Conservation (phyloP, 495 filamentous ascomycete genomes). For the Penicillium psychrofluorescens region DNA sequence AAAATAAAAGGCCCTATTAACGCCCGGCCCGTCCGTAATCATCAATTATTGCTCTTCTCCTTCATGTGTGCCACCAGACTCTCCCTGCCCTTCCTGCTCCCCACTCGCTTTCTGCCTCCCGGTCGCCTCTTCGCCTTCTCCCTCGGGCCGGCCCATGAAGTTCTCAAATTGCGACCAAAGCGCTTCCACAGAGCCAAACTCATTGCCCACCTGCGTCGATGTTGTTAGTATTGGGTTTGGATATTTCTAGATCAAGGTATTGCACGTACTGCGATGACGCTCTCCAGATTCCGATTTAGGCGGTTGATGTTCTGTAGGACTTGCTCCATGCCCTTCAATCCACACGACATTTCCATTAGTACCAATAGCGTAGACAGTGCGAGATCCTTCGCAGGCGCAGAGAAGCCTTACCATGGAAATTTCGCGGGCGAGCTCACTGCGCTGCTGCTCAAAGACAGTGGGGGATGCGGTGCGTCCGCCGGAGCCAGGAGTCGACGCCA, state of each 20-base stretch:
- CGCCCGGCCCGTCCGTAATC: constrained; percentile 4
- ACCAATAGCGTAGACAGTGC: not conserved
- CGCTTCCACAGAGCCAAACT: constrained; percentile 93
- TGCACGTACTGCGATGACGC: constrained; percentile 70
- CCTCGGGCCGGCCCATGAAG: constrained; percentile 73
- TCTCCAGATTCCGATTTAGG: constrained; percentile 84
- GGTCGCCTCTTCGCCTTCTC: constrained; percentile 38
- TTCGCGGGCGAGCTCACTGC: constrained; percentile 66
- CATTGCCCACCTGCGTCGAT: constrained; percentile 71
- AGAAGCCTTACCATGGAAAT: constrained; percentile 58
- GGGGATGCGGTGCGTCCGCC: constrained; percentile 25
- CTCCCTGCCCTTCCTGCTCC: constrained; percentile 15
- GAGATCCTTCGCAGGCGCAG: not conserved
- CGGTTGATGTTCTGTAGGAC: constrained; percentile 96
- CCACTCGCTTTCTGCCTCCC: constrained; percentile 24
- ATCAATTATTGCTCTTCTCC: constrained; percentile 9
- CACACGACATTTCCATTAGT: not conserved
- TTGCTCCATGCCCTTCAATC: constrained; percentile 71
- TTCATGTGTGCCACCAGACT: constrained; percentile 10
- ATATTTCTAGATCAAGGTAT: not conserved
- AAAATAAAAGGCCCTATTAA: not conserved
- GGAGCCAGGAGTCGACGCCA: constrained; percentile 17
- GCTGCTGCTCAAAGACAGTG: constrained; percentile 70
- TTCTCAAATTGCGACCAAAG: constrained; percentile 96
- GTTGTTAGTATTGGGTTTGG: not conserved